A percentile compares a stretch with the other conserved stretches of the same genome.
Evolutionary conservation across 805 yeast genomes (phyloP).

Genomic region (Candida montana): DNA sequence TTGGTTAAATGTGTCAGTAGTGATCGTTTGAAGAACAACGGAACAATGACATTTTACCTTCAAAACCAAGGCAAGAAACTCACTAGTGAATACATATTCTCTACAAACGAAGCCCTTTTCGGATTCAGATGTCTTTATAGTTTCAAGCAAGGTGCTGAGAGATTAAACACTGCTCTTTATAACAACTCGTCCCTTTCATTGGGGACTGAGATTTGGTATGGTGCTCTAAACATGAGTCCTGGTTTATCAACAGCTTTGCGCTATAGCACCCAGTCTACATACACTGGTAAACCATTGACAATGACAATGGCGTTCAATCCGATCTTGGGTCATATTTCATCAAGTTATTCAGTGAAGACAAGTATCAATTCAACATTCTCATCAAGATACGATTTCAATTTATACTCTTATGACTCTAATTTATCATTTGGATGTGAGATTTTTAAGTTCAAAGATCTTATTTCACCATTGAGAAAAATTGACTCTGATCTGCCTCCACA

Average conservation of each 20-base stretch:
- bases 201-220: conserved; percentile 90
- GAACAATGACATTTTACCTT: conserved; percentile 59
- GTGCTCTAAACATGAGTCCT: conserved; percentile 77
- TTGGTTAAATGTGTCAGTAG: conserved; percentile 73
- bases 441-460: conserved; percentile 45
- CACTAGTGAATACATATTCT: conserved; percentile 70
- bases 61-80: conserved; percentile 62
- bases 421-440: conserved; percentile 82
- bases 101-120: conserved; percentile 75
- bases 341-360: conserved; percentile 83
- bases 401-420: conserved; percentile 86
- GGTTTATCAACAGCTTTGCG: conserved; percentile 83
- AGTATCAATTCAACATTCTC: conserved; percentile 70
- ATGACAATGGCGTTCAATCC: conserved; percentile 87
- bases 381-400: conserved; percentile 82
- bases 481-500: conserved; percentile 29
- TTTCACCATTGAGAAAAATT: conserved; percentile 12
- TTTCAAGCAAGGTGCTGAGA: conserved; percentile 36
- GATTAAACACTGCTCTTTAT: conserved; percentile 37
- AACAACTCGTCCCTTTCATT: conserved; percentile 63
- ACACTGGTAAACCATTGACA: conserved; percentile 85
- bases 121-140: conserved; percentile 81
- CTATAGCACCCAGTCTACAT: conserved; percentile 78
- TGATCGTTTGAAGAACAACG: conserved; percentile 46
- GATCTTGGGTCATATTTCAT: conserved; percentile 79